Percentiles rank a stretch among this genome's conserved stretches.
phyloP scores from a whole-genome alignment of 2,329 filamentous ascomycete genomes.

The Cytospora paraplurivora region DNA sequence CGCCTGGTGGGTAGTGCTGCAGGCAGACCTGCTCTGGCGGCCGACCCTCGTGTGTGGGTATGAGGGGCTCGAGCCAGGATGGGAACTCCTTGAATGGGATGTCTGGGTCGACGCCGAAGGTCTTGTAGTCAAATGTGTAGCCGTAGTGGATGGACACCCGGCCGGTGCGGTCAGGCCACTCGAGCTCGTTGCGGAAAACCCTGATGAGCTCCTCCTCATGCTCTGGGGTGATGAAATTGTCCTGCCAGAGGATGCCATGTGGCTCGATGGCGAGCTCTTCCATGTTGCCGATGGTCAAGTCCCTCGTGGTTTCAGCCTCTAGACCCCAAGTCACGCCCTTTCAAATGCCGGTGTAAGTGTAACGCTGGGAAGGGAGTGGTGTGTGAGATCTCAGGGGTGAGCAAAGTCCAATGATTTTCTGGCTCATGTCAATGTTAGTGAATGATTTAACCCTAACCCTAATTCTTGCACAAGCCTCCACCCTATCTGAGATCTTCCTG shows the following conservation, averaged over 20 bases:
- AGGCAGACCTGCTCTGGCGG: slow-evolving; percentile 60
- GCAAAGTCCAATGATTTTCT: too few species aligned
- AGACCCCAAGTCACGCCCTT: not conserved
- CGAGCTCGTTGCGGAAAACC: slow-evolving; percentile 47
- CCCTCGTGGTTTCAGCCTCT: not conserved
- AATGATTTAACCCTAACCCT: too few species aligned
- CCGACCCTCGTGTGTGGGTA: slow-evolving; percentile 47
- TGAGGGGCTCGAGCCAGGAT: slow-evolving; percentile 51
- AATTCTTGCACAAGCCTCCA: too few species aligned
- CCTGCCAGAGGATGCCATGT: slow-evolving; percentile 46
- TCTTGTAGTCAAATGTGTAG: slow-evolving; percentile 61
- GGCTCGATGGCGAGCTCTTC: slow-evolving; percentile 37
- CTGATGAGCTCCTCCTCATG: slow-evolving; percentile 49
- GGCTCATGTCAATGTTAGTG: too few species aligned
- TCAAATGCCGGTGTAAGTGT: not conserved
- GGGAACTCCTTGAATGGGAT: slow-evolving; percentile 55
- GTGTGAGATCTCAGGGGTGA: too few species aligned
- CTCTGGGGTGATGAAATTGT: slow-evolving; percentile 48
- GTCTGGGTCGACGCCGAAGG: slow-evolving; percentile 54
- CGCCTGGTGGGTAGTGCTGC: slow-evolving; percentile 61
- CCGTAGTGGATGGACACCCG: slow-evolving; percentile 57
- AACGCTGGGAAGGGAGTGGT: not conserved
- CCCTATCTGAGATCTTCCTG: too few species aligned
- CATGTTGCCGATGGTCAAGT: slow-evolving; percentile 28
- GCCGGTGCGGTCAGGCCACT: slow-evolving; percentile 50